Evolutionary conservation across 768 basidiomycete genomes (phyloP).

Genomic region (Lentinula sp.): DNA sequence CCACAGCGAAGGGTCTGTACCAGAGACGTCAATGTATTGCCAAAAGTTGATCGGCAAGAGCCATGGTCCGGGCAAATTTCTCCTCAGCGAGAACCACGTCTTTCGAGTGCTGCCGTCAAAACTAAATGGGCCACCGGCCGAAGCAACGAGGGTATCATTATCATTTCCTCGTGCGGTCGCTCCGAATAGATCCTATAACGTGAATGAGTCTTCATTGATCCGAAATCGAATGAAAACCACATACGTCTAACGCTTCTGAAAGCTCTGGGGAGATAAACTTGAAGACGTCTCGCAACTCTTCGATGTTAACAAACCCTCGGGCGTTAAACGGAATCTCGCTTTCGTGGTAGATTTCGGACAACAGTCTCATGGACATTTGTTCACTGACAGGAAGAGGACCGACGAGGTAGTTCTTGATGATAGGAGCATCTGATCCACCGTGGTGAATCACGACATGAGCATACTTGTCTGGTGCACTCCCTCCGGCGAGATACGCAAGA

Average conservation of each 20-base stretch:
- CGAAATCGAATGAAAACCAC: slow-evolving; percentile 3
- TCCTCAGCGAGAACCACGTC: slow-evolving; percentile 44
- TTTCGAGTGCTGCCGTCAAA: slow-evolving; percentile 59
- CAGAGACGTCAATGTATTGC: slow-evolving; percentile 50
- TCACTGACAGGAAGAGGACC: slow-evolving; percentile 47
- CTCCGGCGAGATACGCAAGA: slow-evolving; percentile 35
- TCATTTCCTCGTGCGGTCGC: slow-evolving; percentile 34
- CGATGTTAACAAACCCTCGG: slow-evolving; percentile 27
- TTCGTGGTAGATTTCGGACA: slow-evolving; percentile 48
- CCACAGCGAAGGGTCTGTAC: slow-evolving; percentile 47
- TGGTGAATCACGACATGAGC: slow-evolving; percentile 49
- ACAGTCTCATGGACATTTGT: slow-evolving; percentile 30
- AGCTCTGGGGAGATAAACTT: slow-evolving; percentile 27
- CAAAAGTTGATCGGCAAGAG: slow-evolving; percentile 53
- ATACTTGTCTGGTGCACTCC: slow-evolving; percentile 26
- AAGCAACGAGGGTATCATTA: slow-evolving; percentile 45
- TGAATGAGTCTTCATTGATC: background rate
- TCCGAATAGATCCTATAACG: slow-evolving; percentile 42
- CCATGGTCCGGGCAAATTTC: slow-evolving; percentile 43
- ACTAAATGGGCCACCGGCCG: slow-evolving; percentile 43
- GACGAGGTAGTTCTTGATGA: slow-evolving; percentile 50
- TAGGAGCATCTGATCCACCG: slow-evolving; percentile 32
- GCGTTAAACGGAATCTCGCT: slow-evolving; percentile 50
- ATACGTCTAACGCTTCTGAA: slow-evolving; percentile 34
- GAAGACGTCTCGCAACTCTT: slow-evolving; percentile 26